phyloP scores from a whole-genome alignment of 2,329 filamentous ascomycete genomes.

The Neopestalotiopsis sp. region DNA sequence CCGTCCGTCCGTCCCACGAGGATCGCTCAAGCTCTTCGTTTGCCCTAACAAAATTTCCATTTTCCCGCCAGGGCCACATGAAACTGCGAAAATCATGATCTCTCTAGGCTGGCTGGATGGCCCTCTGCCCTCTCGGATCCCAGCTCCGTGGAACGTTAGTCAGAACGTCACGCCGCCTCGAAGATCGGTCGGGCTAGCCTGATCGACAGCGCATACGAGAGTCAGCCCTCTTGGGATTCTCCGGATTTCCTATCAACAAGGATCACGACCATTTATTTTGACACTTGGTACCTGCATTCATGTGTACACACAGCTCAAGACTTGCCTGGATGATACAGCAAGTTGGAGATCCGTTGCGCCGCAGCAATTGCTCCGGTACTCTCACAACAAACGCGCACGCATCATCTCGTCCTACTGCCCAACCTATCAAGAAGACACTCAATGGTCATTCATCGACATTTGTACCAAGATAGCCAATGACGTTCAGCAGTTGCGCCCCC shows the following conservation, averaged over 20 bases:
- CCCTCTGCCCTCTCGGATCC: not conserved
- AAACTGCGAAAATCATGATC: not conserved
- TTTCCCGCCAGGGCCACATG: not conserved
- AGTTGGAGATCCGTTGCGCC: not conserved
- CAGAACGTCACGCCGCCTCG: not conserved
- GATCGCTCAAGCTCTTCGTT: not conserved
- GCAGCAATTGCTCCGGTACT: not conserved
- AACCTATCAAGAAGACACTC: not conserved
- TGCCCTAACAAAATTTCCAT: not conserved
- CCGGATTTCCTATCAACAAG: not conserved
- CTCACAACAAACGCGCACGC: not conserved
- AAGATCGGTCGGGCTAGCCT: not conserved
- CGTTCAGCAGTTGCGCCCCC: not conserved
- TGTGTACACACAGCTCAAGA: not conserved
- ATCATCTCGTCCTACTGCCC: not conserved
- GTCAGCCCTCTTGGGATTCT: not conserved
- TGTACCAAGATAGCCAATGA: not conserved
- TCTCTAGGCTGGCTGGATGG: not conserved
- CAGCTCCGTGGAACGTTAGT: constrained; percentile 6
- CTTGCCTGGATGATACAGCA: not conserved
- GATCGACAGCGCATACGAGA: not conserved
- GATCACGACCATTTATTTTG: not conserved
- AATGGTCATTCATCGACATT: not conserved
- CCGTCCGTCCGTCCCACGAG: too few relatives aligned
- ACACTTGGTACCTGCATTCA: not conserved